phyloP scores from a whole-genome alignment of 768 basidiomycete species.

The Phaffia australis region DNA sequence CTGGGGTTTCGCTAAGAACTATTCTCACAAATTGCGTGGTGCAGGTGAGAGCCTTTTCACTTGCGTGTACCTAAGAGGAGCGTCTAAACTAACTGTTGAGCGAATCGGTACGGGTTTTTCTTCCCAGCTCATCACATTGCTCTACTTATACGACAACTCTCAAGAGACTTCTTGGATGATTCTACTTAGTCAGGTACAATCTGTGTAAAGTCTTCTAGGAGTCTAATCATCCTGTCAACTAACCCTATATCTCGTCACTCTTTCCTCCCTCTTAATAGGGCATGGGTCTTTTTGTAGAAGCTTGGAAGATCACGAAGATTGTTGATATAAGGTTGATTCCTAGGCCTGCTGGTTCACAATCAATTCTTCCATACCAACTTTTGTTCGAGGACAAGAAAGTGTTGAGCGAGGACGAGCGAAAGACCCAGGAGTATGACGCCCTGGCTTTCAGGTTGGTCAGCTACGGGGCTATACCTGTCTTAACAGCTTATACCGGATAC shows the following conservation, averaged over 20 bases:
- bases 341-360: slow-evolving; percentile 48
- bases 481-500: slow-evolving; percentile 41
- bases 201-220: background rate
- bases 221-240: background rate
- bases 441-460: slow-evolving; percentile 56
- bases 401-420: slow-evolving; percentile 92
- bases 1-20: slow-evolving; percentile 78
- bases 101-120: background rate
- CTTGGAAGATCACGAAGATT: slow-evolving; percentile 70
- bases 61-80: too few relatives aligned
- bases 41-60: slow-evolving; percentile 29
- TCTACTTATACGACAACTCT: slow-evolving; percentile 91
- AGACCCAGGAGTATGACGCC: slow-evolving; percentile 74
- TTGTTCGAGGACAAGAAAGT: slow-evolving; percentile 88
- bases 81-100: background rate
- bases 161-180: slow-evolving; percentile 98
- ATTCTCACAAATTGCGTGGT: slow-evolving; percentile 90
- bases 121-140: slow-evolving; percentile 58
- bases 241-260: background rate
- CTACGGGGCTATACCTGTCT: slow-evolving; percentile 69
- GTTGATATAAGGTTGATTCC: slow-evolving; percentile 65
- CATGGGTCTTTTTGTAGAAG: slow-evolving; percentile 49
- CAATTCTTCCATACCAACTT: slow-evolving; percentile 64
- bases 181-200: slow-evolving; percentile 47
- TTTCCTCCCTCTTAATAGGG: slow-evolving; percentile 9